Evolutionary conservation across 2,329 filamentous ascomycete genomes (phyloP).

Genomic region (Aspergillus eucalypticola): DNA sequence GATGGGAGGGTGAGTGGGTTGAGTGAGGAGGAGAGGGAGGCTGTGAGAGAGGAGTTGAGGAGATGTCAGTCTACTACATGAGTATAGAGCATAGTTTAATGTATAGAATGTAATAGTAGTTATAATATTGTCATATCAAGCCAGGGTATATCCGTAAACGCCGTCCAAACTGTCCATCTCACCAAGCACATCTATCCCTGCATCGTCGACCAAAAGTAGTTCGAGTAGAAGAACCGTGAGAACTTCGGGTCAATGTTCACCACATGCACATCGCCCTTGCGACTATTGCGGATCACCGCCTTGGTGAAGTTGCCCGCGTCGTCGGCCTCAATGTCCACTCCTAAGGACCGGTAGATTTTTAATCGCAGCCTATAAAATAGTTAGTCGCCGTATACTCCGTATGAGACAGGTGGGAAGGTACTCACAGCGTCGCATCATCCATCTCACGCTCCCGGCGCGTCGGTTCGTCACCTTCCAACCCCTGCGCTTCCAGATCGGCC

Average conservation of each 20-base stretch:
- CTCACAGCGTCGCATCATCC: slow-evolving; percentile 52
- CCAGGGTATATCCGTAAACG: slow-evolving; percentile 17
- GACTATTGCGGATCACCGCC: slow-evolving; percentile 80
- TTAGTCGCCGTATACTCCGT: background rate
- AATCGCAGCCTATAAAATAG: slow-evolving; percentile 65
- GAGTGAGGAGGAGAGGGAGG: slow-evolving; percentile 23
- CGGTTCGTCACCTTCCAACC: slow-evolving; percentile 69
- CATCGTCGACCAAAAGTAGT: slow-evolving; percentile 92
- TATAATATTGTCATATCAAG: background rate
- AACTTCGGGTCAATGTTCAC: slow-evolving; percentile 94
- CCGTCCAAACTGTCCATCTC: slow-evolving; percentile 12
- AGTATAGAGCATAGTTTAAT: background rate
- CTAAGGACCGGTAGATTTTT: slow-evolving; percentile 86
- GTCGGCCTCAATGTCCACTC: slow-evolving; percentile 85
- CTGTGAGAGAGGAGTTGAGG: slow-evolving; percentile 18
- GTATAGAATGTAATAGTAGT: background rate
- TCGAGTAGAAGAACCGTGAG: slow-evolving; percentile 86
- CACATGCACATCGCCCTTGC: slow-evolving; percentile 89
- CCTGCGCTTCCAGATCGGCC: slow-evolving; percentile 82
- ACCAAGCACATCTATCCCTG: slow-evolving; percentile 45
- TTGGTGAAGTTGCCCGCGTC: slow-evolving; percentile 78
- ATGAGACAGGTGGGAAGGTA: slow-evolving; percentile 5
- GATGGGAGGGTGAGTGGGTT: slow-evolving; percentile 16
- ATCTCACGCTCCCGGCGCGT: slow-evolving; percentile 54
- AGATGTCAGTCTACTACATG: background rate